A percentile compares a stretch with the other conserved stretches of the same genome.
Evolutionary conservation across 148 eudicot genomes (phyloP).

Genomic region (Fagopyrum tataricum): DNA sequence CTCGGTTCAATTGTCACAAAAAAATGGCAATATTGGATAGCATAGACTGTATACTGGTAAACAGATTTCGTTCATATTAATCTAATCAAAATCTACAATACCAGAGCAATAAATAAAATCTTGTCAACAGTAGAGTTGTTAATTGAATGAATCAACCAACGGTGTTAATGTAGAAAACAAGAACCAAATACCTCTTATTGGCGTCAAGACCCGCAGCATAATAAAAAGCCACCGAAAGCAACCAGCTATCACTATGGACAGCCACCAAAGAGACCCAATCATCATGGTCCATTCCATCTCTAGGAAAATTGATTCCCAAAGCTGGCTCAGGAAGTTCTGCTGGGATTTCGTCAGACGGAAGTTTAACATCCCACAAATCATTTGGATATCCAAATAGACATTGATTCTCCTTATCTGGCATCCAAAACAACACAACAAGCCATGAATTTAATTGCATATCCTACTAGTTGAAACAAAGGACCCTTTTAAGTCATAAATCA

Average conservation of each 20-base stretch:
- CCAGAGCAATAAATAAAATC: not conserved
- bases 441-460: slow-evolving; percentile 4
- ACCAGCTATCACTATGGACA: slow-evolving; percentile 86
- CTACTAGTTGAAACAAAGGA: not conserved
- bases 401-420: slow-evolving; percentile 74
- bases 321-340: slow-evolving; percentile 97
- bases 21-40: not conserved
- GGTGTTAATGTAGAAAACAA: not conserved
- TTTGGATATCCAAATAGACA: slow-evolving; percentile 78
- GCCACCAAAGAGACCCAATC: slow-evolving; percentile 90
- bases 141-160: no score
- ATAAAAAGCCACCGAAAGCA: slow-evolving; percentile 84
- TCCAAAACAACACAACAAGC: slow-evolving; percentile 2
- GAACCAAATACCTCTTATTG: slow-evolving; percentile 47
- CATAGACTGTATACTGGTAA: not conserved
- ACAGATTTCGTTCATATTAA: not conserved
- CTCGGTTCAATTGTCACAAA: not conserved
- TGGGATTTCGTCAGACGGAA: slow-evolving; percentile 90
- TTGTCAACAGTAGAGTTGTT: not conserved
- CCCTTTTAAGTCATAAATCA: not conserved
- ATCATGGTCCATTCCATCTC: slow-evolving; percentile 80
- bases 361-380: slow-evolving; percentile 78
- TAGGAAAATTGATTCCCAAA: slow-evolving; percentile 81
- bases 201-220: slow-evolving; percentile 75
- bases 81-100: not conserved